These are phyloP conservation scores for Ascomycota sp. DNA, from an alignment of 2,329 filamentous ascomycete species.

Conservation along the genomic window DNA sequence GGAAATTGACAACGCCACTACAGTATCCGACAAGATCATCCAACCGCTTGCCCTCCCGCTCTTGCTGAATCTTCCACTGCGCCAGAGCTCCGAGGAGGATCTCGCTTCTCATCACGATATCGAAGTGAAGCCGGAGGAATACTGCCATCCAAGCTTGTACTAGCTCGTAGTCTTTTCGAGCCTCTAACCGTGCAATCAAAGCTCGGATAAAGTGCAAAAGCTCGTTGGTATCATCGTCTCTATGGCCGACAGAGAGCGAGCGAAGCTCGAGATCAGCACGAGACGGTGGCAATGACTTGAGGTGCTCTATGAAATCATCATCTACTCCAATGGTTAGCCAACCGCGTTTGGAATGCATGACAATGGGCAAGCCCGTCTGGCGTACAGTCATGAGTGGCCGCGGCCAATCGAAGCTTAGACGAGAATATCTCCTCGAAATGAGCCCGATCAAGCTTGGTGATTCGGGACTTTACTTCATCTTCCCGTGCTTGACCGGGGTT, in stretches of 20 bases:
- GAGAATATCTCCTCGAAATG: constrained; percentile 38
- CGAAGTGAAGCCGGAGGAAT: constrained; percentile 61
- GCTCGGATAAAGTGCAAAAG: constrained; percentile 63
- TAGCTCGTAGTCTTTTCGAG: constrained; percentile 72
- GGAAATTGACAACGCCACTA: constrained; percentile 64
- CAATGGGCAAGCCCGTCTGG: constrained; percentile 3
- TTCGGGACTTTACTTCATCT: constrained; percentile 36
- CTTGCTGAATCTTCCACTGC: constrained; percentile 54
- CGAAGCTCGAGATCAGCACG: constrained; percentile 82
- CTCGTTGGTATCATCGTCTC: constrained; percentile 40
- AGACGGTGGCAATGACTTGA: constrained; percentile 65
- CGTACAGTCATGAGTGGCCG: constrained; percentile 39
- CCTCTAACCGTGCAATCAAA: constrained; percentile 46
- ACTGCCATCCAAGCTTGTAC: constrained; percentile 96
- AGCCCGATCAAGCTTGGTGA: constrained; percentile 43
- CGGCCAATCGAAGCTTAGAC: constrained; percentile 31
- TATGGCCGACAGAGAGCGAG: constrained; percentile 36
- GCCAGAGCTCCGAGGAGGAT: constrained; percentile 36
- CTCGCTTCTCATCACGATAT: constrained; percentile 28
- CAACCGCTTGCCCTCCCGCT: constrained; percentile 48
- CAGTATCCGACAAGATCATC: constrained; percentile 70
- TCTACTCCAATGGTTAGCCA: constrained; percentile 20
- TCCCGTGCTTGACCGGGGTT: constrained; percentile 13
- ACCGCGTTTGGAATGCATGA: constrained; percentile 1
- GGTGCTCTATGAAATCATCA: constrained; percentile 49